Base-by-base conservation (phyloP, 2,329 filamentous ascomycete species). In the Raffaelea ambrosiae region DNA sequence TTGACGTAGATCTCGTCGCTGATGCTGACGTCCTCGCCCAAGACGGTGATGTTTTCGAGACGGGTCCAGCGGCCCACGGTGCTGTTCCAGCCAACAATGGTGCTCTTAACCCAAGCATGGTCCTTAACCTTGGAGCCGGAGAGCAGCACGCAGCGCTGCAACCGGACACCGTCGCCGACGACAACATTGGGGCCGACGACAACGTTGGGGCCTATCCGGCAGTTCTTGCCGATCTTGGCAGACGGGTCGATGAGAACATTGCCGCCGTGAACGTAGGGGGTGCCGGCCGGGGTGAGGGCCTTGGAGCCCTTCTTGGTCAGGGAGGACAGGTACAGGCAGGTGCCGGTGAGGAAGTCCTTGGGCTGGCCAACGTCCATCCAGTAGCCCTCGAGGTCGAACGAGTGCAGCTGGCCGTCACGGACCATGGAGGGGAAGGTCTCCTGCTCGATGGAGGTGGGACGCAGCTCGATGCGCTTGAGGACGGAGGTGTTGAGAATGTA, bases 291-390 rank as follows among this genome's bases (percentile, higher is more conserved):
- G 8, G 84, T 82, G 45, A 97, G 85, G 52, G 86, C 77, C 72
- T 94, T 90, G 63, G 88, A 87, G 64, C 83, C 81, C 71, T 86
- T 89, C 80, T 95, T 95, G 50, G 89, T 79, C 51, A 97, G 79
- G 3, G 88, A 95, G 42, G 88, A 89, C 46, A 98, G 86, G 73
- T 96, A 97, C 53, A 98, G 78, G 71, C 91, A 97, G 53, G 93
- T 97, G 54, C 91, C 91, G 20, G 86, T 88, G 48, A 98, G 76
- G 79, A 97, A 98, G 65, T 98, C 91, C 75, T 97, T 98, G 59
- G 91, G 91, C 71, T 98, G 91, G 60, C 91, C 91, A 55, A 98
- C 88, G 59, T 97, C 91, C 91, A 97, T 97, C 91, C 91, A 97
- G 81, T 94, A 97, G 58, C 91, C 89, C 57, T 96, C 89, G 26